These are phyloP conservation scores for Acidomyces sp. DNA, from an alignment of 495 filamentous ascomycete species.

Conservation along the genomic window DNA sequence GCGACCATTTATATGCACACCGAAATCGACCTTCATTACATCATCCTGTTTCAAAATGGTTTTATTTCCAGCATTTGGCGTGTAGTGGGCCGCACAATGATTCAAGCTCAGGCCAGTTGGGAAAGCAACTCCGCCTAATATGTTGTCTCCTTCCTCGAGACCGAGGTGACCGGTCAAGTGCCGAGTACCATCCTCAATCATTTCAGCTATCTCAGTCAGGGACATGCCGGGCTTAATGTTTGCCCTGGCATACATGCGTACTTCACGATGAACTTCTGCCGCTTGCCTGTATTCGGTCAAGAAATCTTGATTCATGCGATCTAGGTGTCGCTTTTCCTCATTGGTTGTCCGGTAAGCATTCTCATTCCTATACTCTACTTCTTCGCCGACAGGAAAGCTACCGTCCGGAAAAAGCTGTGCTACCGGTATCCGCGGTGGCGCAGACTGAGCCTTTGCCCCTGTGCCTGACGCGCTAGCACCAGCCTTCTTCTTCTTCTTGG, in stretches of 20 bases:
- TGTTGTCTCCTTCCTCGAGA: conserved; percentile 43
- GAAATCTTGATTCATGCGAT: conserved; percentile 42
- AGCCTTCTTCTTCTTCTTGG: conserved; percentile 23
- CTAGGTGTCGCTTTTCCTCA: conserved; percentile 44
- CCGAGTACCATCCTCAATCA: conserved; percentile 49
- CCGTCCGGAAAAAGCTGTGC: conserved; percentile 37
- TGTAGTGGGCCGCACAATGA: conserved; percentile 49
- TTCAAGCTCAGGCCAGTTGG: conserved; percentile 49
- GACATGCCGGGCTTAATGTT: conserved; percentile 43
- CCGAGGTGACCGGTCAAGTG: conserved; percentile 44
- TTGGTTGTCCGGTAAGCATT: conserved; percentile 45
- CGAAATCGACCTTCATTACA: conserved; percentile 59
- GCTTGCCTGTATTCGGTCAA: conserved; percentile 47
- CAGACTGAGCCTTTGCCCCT: conserved; percentile 35
- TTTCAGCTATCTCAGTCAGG: conserved; percentile 46
- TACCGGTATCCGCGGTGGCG: conserved; percentile 42
- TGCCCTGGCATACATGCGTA: conserved; percentile 44
- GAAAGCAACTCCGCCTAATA: conserved; percentile 49
- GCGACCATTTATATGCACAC: conserved; percentile 50
- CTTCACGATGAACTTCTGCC: conserved; percentile 49
- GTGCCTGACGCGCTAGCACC: conserved; percentile 8
- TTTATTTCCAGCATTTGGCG: conserved; percentile 51
- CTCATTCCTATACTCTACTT: conserved; percentile 37
- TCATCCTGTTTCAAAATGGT: conserved; percentile 42
- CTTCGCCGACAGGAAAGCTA: conserved; percentile 42